phyloP scores from a whole-genome alignment of 2,329 filamentous ascomycete species.

The Cercospora nicotianae region DNA sequence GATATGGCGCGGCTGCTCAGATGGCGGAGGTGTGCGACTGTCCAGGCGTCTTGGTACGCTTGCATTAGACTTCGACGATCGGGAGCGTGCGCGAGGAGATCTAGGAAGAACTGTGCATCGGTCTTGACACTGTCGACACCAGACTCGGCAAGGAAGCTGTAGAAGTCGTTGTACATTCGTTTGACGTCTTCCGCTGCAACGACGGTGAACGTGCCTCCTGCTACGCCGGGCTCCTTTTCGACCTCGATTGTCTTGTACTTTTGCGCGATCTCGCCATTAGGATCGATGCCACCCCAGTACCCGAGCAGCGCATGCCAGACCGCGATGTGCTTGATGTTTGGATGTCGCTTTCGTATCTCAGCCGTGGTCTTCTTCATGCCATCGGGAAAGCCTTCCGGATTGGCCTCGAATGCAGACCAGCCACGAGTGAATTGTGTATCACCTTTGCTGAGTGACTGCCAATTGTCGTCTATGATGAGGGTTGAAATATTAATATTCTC shows the following conservation, averaged over 20 bases:
- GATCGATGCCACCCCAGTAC: conserved; percentile 89
- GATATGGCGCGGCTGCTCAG: conserved; percentile 79
- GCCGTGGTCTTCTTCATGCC: conserved; percentile 72
- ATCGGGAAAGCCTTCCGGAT: conserved; percentile 72
- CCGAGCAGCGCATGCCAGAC: conserved; percentile 91
- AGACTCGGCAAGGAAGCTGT: conserved; percentile 69
- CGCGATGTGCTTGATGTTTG: conserved; percentile 76
- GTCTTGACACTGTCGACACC: conserved; percentile 90
- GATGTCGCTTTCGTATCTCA: conserved; percentile 66
- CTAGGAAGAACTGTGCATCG: conserved; percentile 87
- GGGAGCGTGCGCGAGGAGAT: conserved; percentile 67
- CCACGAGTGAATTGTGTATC: conserved; percentile 54
- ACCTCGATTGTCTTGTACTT: conserved; percentile 72
- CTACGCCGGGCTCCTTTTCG: conserved; percentile 55
- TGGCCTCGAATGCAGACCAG: conserved; percentile 86
- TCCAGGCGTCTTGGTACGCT: conserved; percentile 84
- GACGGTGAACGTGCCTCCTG: conserved; percentile 67
- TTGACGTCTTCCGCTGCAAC: conserved; percentile 72
- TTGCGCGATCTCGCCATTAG: conserved; percentile 69
- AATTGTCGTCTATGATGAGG: conserved; percentile 95
- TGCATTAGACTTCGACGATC: conserved; percentile 70
- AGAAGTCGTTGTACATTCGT: conserved; percentile 88
- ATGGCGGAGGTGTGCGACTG: conserved; percentile 70
- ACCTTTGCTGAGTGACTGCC: conserved; percentile 72
- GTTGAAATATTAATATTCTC: conserved; percentile 75